Evolutionary conservation across 2,329 filamentous ascomycete species (phyloP).

Genomic region (Endocalyx cinctus): DNA sequence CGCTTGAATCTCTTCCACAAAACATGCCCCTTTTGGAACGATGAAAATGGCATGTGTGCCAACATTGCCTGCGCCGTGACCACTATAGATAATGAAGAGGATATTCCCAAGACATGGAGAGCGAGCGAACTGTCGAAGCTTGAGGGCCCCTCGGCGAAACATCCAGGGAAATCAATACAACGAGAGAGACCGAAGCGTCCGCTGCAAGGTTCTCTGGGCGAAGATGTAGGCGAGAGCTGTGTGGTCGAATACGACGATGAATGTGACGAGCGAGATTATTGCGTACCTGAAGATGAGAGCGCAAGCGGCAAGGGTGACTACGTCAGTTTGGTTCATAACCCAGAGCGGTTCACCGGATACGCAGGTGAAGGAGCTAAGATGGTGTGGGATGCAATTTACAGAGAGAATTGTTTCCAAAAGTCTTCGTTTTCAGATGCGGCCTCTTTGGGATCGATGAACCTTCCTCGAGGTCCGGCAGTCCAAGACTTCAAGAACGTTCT

Average conservation of each 20-base stretch:
- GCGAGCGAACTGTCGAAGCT: slow-evolving; percentile 88
- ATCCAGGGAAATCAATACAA: slow-evolving; percentile 74
- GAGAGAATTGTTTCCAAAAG: slow-evolving; percentile 89
- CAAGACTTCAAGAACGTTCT: slow-evolving; percentile 59
- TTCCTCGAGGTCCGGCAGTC: slow-evolving; percentile 47
- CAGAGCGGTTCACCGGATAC: slow-evolving; percentile 94
- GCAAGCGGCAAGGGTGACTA: slow-evolving; percentile 87
- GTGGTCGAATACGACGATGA: slow-evolving; percentile 97
- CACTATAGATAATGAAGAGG: slow-evolving; percentile 90
- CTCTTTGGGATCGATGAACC: slow-evolving; percentile 42
- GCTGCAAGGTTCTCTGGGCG: slow-evolving; percentile 76
- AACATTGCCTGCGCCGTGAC: slow-evolving; percentile 96
- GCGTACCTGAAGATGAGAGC: slow-evolving; percentile 90
- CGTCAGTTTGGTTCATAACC: slow-evolving; percentile 88
- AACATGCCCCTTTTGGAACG: slow-evolving; percentile 92
- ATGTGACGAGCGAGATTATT: slow-evolving; percentile 95
- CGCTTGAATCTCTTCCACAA: slow-evolving; percentile 92
- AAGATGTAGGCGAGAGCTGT: slow-evolving; percentile 87
- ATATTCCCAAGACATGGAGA: slow-evolving; percentile 88
- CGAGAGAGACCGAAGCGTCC: slow-evolving; percentile 67
- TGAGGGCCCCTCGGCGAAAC: slow-evolving; percentile 83
- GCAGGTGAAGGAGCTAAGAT: slow-evolving; percentile 77
- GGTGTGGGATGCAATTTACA: slow-evolving; percentile 95
- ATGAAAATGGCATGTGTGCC: slow-evolving; percentile 89
- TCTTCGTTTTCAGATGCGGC: slow-evolving; percentile 59